These are phyloP conservation scores for Hansenula anomala DNA, from an alignment of 1,139 yeast genomes.

Conservation along the genomic window DNA sequence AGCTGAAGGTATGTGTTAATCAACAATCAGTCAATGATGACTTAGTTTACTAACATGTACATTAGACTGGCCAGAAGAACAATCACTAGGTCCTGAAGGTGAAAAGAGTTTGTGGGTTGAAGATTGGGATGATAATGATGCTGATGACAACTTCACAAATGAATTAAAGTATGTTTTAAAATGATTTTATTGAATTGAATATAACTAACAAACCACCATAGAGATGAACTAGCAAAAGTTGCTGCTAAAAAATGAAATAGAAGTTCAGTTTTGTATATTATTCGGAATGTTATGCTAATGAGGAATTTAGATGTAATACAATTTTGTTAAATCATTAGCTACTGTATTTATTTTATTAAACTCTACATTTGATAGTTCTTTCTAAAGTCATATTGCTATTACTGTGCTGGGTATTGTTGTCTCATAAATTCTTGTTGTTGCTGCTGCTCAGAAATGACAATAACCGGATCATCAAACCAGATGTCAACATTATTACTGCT, in stretches of 20 bases:
- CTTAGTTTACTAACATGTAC: background rate
- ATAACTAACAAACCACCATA: no score
- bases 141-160: conserved; percentile 72
- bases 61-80: conserved; percentile 46
- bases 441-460: conserved; percentile 1
- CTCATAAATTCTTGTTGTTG: no score
- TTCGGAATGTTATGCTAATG: background rate
- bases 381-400: no score
- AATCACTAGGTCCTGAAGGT: conserved; percentile 34
- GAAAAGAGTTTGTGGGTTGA: conserved; percentile 76
- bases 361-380: no score
- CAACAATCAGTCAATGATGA: background rate
- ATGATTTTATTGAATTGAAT: no score
- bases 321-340: no score
- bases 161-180: conserved; percentile 45
- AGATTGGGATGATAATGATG: conserved; percentile 90
- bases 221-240: conserved; percentile 25
- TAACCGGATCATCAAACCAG: conserved; percentile 18
- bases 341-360: no score
- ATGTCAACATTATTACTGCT: conserved; percentile 38
- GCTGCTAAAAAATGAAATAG: conserved; percentile 17
- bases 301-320: no score
- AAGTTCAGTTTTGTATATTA: background rate
- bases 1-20: conserved; percentile 40
- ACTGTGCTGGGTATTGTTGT: no score